These are phyloP conservation scores for Xylaria bambusicola DNA, from an alignment of 495 filamentous ascomycete genomes.

Conservation along the genomic window DNA sequence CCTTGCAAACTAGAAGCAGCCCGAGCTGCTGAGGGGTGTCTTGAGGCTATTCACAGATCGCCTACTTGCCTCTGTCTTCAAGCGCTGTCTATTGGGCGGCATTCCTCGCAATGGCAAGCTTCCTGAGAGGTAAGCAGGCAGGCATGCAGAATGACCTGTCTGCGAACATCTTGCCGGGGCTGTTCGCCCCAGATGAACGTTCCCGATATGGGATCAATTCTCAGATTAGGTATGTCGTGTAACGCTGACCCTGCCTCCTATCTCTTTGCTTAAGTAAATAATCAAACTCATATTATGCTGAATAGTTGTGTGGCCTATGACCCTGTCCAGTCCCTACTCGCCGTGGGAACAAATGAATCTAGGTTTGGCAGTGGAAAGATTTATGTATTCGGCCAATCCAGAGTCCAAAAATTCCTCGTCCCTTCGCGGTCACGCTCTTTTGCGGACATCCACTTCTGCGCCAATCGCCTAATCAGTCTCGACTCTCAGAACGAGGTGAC, in stretches of 20 bases:
- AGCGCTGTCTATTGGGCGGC: background rate
- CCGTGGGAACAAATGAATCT: slow-evolving; percentile 85
- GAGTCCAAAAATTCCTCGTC: slow-evolving; percentile 73
- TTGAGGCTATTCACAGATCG: background rate
- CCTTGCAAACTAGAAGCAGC: background rate
- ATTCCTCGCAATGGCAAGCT: slow-evolving; percentile 65
- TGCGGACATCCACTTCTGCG: slow-evolving; percentile 48
- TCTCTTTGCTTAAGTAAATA: background rate
- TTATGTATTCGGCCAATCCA: slow-evolving; percentile 84
- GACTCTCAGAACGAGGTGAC: slow-evolving; percentile 82
- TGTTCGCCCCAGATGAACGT: slow-evolving; percentile 83
- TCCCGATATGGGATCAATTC: slow-evolving; percentile 85
- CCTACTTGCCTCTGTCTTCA: background rate
- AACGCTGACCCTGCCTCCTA: background rate
- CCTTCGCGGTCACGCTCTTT: slow-evolving; percentile 57
- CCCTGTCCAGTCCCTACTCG: slow-evolving; percentile 88
- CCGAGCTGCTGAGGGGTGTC: background rate
- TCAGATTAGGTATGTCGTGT: slow-evolving; percentile 61
- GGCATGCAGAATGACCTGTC: slow-evolving; percentile 91
- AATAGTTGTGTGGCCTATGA: slow-evolving; percentile 78
- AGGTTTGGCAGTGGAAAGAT: slow-evolving; percentile 78
- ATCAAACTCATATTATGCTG: background rate
- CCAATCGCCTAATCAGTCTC: slow-evolving; percentile 76
- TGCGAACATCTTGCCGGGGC: slow-evolving; percentile 67
- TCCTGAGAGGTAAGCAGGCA: slow-evolving; percentile 88